Evolutionary conservation across 768 basidiomycete genomes (phyloP).

Genomic region (Cystoderma amianthinum): DNA sequence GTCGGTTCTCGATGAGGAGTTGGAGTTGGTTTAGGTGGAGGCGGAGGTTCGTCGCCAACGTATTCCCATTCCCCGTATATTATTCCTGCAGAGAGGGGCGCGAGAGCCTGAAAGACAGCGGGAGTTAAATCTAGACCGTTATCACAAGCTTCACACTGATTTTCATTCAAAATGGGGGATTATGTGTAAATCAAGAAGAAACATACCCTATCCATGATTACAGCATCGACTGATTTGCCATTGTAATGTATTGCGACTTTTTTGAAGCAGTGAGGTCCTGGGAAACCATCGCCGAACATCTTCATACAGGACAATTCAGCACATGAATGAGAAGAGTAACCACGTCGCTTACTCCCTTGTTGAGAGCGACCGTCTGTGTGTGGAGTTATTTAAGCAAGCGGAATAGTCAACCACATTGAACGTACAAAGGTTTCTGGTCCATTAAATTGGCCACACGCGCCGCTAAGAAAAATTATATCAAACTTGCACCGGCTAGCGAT

Average conservation of each 20-base stretch:
- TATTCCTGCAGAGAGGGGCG: slow-evolving; percentile 37
- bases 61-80: slow-evolving; percentile 59
- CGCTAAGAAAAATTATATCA: slow-evolving; percentile 22
- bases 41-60: slow-evolving; percentile 22
- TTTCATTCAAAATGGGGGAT: slow-evolving; percentile 2
- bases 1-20: slow-evolving; percentile 11
- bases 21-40: slow-evolving; percentile 1
- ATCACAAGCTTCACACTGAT: slow-evolving; percentile 59
- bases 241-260: slow-evolving; percentile 52
- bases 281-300: slow-evolving; percentile 55
- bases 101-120: slow-evolving; percentile 64
- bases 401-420: too few species aligned
- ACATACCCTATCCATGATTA: slow-evolving; percentile 56
- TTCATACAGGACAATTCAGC: slow-evolving; percentile 6
- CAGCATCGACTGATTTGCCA: slow-evolving; percentile 52
- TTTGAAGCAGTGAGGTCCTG: slow-evolving; percentile 58
- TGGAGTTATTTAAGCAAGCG: neutral
- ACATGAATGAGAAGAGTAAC: too few species aligned
- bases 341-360: slow-evolving; percentile 1
- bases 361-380: slow-evolving; percentile 8
- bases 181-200: slow-evolving; percentile 6
- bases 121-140: slow-evolving; percentile 63
- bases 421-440: slow-evolving; percentile 35
- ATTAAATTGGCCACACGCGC: slow-evolving; percentile 46
- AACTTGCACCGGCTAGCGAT: slow-evolving; percentile 1